Evolutionary conservation across 2,329 filamentous ascomycete genomes (phyloP), one percentile per base, ranked within the genome.

Genomic region (Exophiala spinifera): DNA sequence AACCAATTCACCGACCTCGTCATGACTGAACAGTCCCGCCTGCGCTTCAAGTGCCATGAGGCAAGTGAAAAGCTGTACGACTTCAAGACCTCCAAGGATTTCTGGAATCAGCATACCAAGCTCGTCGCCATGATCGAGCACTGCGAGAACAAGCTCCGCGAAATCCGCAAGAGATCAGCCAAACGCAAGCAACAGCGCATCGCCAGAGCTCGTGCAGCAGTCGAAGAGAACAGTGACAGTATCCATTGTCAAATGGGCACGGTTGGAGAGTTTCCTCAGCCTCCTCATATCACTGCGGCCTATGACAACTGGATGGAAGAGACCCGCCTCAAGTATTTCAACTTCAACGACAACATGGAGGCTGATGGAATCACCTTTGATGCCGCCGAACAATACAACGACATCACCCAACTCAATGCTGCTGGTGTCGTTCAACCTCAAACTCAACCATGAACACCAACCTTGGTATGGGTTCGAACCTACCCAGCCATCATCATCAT

Each of bases 201-300:
- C 8, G 49, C 49, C 11, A 28, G 21, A 7, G 11, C 43, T 11
- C 21, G 20, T 15, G 31, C 43, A 19, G 48, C 51, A 17, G 46
- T 34, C 13, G 46, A 33, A 19, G 34, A 42, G 19, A 60, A 57
- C 28, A n/a, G 14, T 4, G 39, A 31, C 19, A 33, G n/a, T 3
- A 11, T 49, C 31, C n/a, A 10, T 17, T 45, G 52, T 31, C 57
- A 60, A 44, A 57, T 60, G 49, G 57, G 57, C 23, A 60, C 44
- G 42, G 39, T n/a, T 10, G 52, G 55, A 33, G 40, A 47, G 40
- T 44, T 28, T 14, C 19, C 48, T 7, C 44, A 52, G 11, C n/a
- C 19, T 25, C 48, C 57, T 3, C 48, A 53, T 17, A 37, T 57
- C 23, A 45, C 51, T n/a, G 17, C 20, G 37, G 13, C 49, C 44